These are phyloP conservation scores for Candida awuae DNA, from an alignment of 805 yeast genomes.

Conservation along the genomic window DNA sequence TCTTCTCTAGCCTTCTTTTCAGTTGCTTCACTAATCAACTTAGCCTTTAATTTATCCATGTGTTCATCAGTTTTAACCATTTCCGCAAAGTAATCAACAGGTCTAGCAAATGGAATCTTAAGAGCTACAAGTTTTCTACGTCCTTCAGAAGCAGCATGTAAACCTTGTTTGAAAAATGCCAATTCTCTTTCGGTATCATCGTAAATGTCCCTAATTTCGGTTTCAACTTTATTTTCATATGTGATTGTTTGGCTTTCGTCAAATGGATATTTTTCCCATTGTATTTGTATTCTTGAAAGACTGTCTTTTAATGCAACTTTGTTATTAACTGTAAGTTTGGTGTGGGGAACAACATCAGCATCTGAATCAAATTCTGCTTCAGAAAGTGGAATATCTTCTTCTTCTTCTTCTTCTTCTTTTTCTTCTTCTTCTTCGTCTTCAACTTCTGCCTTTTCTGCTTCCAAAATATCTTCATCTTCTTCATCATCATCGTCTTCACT, in stretches of 20 bases:
- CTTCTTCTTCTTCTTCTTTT: constrained; percentile 57
- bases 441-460: constrained; percentile 33
- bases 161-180: constrained; percentile 90
- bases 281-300: constrained; percentile 57
- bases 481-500: constrained; percentile 37
- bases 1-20: constrained; percentile 88
- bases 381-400: constrained; percentile 77
- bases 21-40: constrained; percentile 64
- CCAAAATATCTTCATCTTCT: constrained; percentile 21
- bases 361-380: constrained; percentile 91
- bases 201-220: constrained; percentile 73
- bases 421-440: constrained; percentile 28
- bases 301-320: constrained; percentile 71
- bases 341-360: constrained; percentile 89
- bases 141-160: constrained; percentile 71
- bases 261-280: constrained; percentile 61
- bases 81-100: constrained; percentile 94
- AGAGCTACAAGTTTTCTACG: constrained; percentile 57
- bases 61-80: constrained; percentile 98
- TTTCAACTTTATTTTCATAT: constrained; percentile 51
- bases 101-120: constrained; percentile 84
- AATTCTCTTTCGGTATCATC: constrained; percentile 95
- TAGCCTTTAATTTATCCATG: constrained; percentile 86
- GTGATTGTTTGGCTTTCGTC: constrained; percentile 76
- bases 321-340: constrained; percentile 84